Evolutionary conservation across 2,329 filamentous ascomycete species (phyloP), one percentile per base, ranked within the genome.

Genomic region (Pseudogymnoascus sp.): DNA sequence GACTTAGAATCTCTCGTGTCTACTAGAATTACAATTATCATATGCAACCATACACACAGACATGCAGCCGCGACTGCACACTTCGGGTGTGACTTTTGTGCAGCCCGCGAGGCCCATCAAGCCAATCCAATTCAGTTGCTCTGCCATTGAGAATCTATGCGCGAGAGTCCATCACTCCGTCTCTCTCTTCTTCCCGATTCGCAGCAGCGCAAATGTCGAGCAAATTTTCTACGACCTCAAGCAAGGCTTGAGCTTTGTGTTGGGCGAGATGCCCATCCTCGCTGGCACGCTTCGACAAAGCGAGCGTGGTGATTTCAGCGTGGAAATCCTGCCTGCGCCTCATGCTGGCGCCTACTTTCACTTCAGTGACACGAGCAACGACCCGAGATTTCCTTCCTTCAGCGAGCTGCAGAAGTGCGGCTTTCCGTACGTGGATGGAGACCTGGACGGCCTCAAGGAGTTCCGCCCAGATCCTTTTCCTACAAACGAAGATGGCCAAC

Each of bases 141-240:
- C 55, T 38, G 37, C 55, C 19, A 4, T 59, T 10, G 55, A 59
- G 19, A 59, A 59, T 31, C 55, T 59, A 59, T 37, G 33, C n/a
- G 55, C 55, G 21, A 11, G 33, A 59, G 55, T 59, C 55, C 37
- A 59, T 59, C 55, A 59, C 29, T 59, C 55, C 37, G 38, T 59
- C 55, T 21, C 37, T 35, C 55, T 19, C 12, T 59, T 59, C 55
- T 59, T 59, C 55, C 31, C 55, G 12, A 21, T 59, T 12, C 11
- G 23, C 33, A 35, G 19, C 33, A 31, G 37, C 33, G 55, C 29
- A 7, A 59, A 59, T 59, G 33, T 39, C 14, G 33, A 37, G 31
- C 55, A 59, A 39, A 35, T 59, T 2, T 59, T 37, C 55, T 23
- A 59, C 33, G 37, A 38, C 14, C 37, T 35, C 55, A 59, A 59